Evolutionary conservation across 345 rosid genomes (phyloP), one percentile per base, ranked within the genome.

Genomic region (Lepidium aucheri): DNA sequence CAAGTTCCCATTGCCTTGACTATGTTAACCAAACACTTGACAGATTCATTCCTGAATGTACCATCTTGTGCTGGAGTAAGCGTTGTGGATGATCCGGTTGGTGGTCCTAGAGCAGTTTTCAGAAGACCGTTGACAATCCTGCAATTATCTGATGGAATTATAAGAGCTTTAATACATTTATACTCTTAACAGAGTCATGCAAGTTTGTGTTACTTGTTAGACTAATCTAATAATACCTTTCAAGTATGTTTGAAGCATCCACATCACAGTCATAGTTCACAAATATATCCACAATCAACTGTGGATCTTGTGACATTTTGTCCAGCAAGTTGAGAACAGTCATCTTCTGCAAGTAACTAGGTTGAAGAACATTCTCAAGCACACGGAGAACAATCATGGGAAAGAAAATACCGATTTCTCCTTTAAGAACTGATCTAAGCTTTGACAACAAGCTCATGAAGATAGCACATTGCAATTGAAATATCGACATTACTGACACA

Each of bases 71-170:
- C 91, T 1, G 88, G 59, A 46, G 99, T 84, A 59, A 94, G 55
- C 53, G 95, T 85, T 54, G 99, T 90, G 13, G 88, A 75, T 64
- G 95, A 88, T 72, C 99, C 97, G 60, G 95, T 73, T 4, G 99
- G 87, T 6, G 97, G 96, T 74, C 99, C 97, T 32, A 91, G 80
- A 69, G 95, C 96, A 66, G 96, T 91, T 87, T 95, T 95, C 62
- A 85, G 81, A 73, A 95, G 96, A 70, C 99, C 97, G 75, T 87
- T 95, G 69, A 91, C 97, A 81, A 84, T 87, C 97, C 99, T 95
- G 97, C 85, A 83, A 90, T 79, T 60, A 87, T 86, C 96, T 94
- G 93, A 94, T 79, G 87, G 89, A 90, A 84, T 90, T 86, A 90
- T 86, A 84, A 90, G 90, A 84, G 90, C 80, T 86, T 90, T 81